Base-by-base conservation (phyloP, 768 basidiomycete genomes). In the Psilocybe cyanescens region DNA sequence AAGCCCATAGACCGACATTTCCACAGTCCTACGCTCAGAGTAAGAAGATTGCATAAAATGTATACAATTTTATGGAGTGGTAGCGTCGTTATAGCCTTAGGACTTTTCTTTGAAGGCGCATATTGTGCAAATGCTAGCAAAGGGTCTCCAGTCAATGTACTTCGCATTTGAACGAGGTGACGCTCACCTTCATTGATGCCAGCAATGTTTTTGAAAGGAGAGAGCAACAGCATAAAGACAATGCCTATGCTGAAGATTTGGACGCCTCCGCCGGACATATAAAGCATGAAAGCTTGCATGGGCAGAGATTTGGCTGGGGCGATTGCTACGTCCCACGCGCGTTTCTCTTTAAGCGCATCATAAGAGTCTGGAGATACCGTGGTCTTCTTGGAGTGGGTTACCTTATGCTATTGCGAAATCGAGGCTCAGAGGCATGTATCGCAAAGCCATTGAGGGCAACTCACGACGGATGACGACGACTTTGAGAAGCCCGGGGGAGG, bases 281-380 rank as follows among this genome's bases (percentile, higher is more conserved):
- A 98, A 35, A 98, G 82, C 96, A 98, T 98, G 78, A 98, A 91
- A 4, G 90, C 94, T 70, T 98, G 95, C 96, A 97, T 97, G 3
- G 95, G 95, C 29, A 98, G 82, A 12, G 88, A 87, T 75, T 98
- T 97, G 35, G 92, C 93, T 1, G 95, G 95, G 3, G 85, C 79
- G 52, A 89, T 83, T 41, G 94, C 94, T 45, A 92, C 80, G 63
- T 94, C 92, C 91, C 94, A 93, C 46, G 94, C 94, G 29, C 92
- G 87, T 68, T 84, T 88, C 64, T 85, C 85, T 71, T 94, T 93
- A 61, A 95, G 78, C 24, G 76, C 73, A 64, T 89, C 84, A 66
- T 92, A 87, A 3, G 86, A 85, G 19, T 75, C 76, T 4, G 83
- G 74, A 0, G 81, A 67, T 16, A 75, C 66, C 0, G 74, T 66